Conservation (phyloP, 2,329 filamentous ascomycete genomes). For the Talaromyces rugulosus region DNA sequence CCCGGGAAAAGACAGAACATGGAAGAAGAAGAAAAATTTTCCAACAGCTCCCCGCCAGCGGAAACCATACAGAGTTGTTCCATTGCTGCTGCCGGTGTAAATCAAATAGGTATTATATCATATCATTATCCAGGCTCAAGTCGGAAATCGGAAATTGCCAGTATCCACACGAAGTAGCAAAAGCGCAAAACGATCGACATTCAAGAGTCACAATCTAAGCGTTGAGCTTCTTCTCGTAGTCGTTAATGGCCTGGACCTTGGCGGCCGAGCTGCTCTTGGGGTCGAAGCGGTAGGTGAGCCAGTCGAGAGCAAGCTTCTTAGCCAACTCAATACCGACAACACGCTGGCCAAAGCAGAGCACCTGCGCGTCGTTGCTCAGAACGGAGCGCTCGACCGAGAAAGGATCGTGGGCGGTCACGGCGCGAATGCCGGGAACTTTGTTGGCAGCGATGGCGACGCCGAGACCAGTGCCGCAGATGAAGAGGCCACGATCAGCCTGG, state of each 20-base stretch:
- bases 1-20: not conserved
- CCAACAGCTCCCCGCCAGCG: not conserved
- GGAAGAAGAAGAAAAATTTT: not conserved
- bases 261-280: conserved; percentile 58
- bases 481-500: conserved; percentile 67
- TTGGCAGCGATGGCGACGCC: conserved; percentile 87
- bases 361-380: conserved; percentile 80
- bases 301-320: conserved; percentile 71
- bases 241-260: conserved; percentile 50
- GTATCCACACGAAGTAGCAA: not conserved
- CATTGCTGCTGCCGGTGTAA: not conserved
- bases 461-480: conserved; percentile 79
- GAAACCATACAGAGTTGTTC: not conserved
- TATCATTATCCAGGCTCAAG: not conserved
- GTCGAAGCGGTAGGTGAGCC: conserved; percentile 81
- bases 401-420: conserved; percentile 84
- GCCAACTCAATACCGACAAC: conserved; percentile 79
- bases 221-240: conserved; percentile 37
- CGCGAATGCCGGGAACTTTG: conserved; percentile 77
- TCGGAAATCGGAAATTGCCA: not conserved
- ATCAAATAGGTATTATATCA: conserved; percentile 13
- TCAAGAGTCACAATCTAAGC: conserved; percentile 1
- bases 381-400: conserved; percentile 79
- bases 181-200: not conserved
- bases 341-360: conserved; percentile 79